Percentiles rank a stretch among this genome's conserved stretches.
Conservation (phyloP, 352 stramenopile species). For the Globisporangium viniferum region DNA sequence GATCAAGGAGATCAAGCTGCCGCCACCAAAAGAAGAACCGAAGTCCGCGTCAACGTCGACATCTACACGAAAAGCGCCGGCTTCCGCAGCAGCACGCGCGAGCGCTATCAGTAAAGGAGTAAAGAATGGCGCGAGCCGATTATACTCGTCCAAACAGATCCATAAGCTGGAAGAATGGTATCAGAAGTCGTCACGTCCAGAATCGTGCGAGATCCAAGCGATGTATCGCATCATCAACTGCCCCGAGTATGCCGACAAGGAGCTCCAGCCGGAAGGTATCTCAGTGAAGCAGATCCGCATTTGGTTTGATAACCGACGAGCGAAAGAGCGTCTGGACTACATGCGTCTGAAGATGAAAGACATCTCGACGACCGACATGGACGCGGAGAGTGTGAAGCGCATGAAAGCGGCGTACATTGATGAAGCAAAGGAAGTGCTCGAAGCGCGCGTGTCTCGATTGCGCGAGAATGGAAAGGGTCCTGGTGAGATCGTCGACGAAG, state of each 20-base stretch:
- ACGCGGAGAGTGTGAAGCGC: slow-evolving; percentile 80
- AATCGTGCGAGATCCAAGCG: slow-evolving; percentile 84
- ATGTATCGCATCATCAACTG: slow-evolving; percentile 90
- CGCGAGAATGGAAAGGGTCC: slow-evolving; percentile 72
- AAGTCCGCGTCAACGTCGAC: slow-evolving; percentile 26
- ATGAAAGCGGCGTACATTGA: slow-evolving; percentile 89
- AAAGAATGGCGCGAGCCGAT: slow-evolving; percentile 75
- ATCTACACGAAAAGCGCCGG: slow-evolving; percentile 26
- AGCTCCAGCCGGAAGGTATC: slow-evolving; percentile 83
- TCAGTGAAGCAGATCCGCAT: slow-evolving; percentile 87
- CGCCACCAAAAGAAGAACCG: slow-evolving; percentile 45
- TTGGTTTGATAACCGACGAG: slow-evolving; percentile 86
- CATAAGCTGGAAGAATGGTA: slow-evolving; percentile 90
- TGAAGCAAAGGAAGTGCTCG: slow-evolving; percentile 84
- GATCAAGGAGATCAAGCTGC: slow-evolving; percentile 74
- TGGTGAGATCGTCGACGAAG: slow-evolving; percentile 76
- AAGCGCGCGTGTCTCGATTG: slow-evolving; percentile 75
- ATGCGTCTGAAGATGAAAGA: slow-evolving; percentile 90
- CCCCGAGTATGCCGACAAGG: slow-evolving; percentile 73
- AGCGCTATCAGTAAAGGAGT: slow-evolving; percentile 38
- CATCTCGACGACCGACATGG: slow-evolving; percentile 79
- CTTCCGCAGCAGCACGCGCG: slow-evolving; percentile 26
- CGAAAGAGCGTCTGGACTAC: slow-evolving; percentile 84
- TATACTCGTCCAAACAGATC: slow-evolving; percentile 87
- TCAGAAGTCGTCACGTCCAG: slow-evolving; percentile 73